phyloP scores from a whole-genome alignment of 2,329 filamentous ascomycete genomes.

The Fusarium sp. region DNA sequence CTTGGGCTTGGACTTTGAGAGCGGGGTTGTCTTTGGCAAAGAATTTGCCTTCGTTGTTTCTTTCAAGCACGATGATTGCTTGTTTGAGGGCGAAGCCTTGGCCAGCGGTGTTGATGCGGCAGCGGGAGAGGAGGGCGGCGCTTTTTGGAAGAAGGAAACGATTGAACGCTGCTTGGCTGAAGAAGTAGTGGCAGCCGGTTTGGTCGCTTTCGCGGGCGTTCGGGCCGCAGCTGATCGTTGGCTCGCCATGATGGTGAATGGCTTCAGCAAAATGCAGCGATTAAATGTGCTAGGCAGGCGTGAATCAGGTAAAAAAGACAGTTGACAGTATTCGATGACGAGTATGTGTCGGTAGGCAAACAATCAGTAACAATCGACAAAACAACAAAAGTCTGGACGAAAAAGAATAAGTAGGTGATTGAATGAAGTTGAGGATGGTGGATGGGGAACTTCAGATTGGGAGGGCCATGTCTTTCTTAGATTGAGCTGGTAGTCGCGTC shows the following conservation, averaged over 20 bases:
- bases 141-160: slow-evolving; percentile 57
- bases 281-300: slow-evolving; percentile 1
- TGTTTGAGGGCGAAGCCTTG: slow-evolving; percentile 47
- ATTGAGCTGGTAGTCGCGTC: slow-evolving; percentile 30
- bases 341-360: not conserved
- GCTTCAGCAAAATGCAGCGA: not conserved
- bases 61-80: slow-evolving; percentile 49
- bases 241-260: slow-evolving; percentile 43
- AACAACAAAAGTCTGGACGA: slow-evolving; percentile 9
- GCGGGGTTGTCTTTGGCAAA: slow-evolving; percentile 57
- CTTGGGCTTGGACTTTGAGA: slow-evolving; percentile 30
- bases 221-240: slow-evolving; percentile 44
- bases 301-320: slow-evolving; percentile 25
- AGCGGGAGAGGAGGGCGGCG: slow-evolving; percentile 48
- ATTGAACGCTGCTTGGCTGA: slow-evolving; percentile 55
- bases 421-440: not conserved
- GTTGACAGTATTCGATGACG: not conserved
- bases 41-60: slow-evolving; percentile 56
- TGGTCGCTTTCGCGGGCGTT: slow-evolving; percentile 49
- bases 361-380: not conserved
- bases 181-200: slow-evolving; percentile 43
- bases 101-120: slow-evolving; percentile 47
- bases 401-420: not conserved
- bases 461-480: not conserved
- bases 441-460: not conserved